These are phyloP conservation scores for Paramecium pentaurelia DNA, from an alignment of 73 alveolate species.

Conservation along the genomic window DNA sequence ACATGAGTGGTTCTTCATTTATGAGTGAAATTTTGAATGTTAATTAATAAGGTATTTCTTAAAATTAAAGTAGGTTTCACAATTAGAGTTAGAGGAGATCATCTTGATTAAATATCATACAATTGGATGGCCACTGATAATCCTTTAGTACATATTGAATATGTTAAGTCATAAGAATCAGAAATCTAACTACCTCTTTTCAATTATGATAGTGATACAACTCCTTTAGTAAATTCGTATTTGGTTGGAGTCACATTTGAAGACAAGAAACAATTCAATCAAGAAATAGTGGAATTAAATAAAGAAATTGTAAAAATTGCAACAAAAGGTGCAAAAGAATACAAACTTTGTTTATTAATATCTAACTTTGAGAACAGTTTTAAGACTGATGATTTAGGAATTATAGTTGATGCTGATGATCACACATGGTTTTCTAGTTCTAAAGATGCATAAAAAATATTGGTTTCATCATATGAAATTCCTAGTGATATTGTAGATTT, in stretches of 20 bases:
- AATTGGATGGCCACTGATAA: constrained; percentile 53
- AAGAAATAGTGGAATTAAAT: background rate
- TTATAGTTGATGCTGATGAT: background rate
- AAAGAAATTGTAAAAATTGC: background rate
- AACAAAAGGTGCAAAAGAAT: background rate
- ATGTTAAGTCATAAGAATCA: constrained; percentile 16
- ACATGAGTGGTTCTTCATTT: constrained; percentile 1
- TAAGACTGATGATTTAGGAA: background rate
- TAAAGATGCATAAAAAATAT: background rate
- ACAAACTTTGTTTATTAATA: background rate
- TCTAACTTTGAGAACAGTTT: constrained; percentile 16
- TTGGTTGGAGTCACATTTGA: constrained; percentile 4
- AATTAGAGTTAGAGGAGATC: constrained; percentile 16
- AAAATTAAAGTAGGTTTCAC: background rate
- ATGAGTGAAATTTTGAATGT: constrained; percentile 30
- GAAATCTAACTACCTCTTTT: background rate
- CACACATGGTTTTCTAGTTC: background rate
- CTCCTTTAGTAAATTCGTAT: background rate
- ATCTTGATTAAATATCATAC: background rate
- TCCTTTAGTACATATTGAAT: constrained; percentile 1
- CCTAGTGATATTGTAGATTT: constrained; percentile 35
- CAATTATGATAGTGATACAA: background rate
- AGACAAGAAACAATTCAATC: background rate
- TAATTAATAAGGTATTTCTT: background rate
- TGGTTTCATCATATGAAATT: background rate